Conservation (phyloP, 2,329 filamentous ascomycete species). For the Nigrospora sphaerica region DNA sequence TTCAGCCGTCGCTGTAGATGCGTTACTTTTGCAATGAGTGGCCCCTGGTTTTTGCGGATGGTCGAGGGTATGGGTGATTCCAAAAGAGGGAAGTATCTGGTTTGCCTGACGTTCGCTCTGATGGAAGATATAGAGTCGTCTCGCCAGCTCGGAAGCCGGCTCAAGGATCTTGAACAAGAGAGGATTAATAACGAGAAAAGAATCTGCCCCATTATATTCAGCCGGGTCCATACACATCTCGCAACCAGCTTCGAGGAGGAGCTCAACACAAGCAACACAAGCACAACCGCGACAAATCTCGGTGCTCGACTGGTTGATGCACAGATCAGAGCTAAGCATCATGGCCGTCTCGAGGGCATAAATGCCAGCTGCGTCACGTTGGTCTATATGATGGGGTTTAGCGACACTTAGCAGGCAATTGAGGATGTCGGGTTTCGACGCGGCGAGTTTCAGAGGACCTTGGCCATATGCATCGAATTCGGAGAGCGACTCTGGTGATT, state of each 20-base stretch:
- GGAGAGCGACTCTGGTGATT: background rate
- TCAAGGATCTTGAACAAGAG: background rate
- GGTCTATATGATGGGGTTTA: background rate
- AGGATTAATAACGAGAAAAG: too few species aligned
- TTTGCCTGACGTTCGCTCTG: background rate
- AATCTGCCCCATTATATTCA: background rate
- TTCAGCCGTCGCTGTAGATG: too few species aligned
- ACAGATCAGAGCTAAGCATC: background rate
- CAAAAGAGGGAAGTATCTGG: too few species aligned
- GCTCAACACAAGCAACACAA: background rate
- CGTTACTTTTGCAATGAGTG: too few species aligned
- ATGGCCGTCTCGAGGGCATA: background rate
- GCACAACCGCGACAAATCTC: background rate
- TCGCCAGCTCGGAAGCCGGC: background rate
- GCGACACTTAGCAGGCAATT: background rate
- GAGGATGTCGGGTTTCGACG: background rate
- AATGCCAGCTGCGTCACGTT: background rate
- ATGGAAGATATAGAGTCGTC: background rate
- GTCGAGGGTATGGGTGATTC: too few species aligned
- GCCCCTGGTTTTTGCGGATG: too few species aligned
- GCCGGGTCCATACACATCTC: background rate
- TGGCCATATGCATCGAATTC: constrained; percentile 1
- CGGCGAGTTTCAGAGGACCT: constrained; percentile 1
- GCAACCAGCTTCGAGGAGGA: background rate
- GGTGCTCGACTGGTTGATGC: background rate